Evolutionary conservation across 805 yeast genomes (phyloP).

Genomic region (Pichia ethanolica): DNA sequence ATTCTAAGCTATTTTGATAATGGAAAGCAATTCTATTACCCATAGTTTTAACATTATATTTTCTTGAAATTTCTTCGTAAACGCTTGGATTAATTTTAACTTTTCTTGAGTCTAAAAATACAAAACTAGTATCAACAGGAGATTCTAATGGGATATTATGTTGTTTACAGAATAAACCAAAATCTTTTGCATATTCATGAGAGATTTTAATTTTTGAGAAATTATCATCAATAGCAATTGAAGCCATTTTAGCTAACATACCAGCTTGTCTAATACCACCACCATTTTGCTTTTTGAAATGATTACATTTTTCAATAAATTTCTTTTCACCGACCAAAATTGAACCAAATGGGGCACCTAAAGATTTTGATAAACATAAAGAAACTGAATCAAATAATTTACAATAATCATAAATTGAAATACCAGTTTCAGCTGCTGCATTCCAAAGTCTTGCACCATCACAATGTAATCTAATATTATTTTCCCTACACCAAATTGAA

Average conservation of each 20-base stretch:
- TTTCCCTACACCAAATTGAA: constrained; percentile 56
- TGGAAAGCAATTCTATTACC: constrained; percentile 82
- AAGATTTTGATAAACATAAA: constrained; percentile 80
- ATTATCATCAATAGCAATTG: constrained; percentile 64
- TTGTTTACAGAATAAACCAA: constrained; percentile 42
- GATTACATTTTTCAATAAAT: constrained; percentile 64
- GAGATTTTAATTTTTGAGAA: constrained; percentile 46
- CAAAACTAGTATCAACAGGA: constrained; percentile 81
- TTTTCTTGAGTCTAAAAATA: constrained; percentile 55
- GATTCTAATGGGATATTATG: constrained; percentile 52
- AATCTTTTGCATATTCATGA: constrained; percentile 43
- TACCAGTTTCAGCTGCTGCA: constrained; percentile 68
- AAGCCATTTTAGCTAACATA: constrained; percentile 71
- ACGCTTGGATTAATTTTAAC: constrained; percentile 48
- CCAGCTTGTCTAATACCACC: constrained; percentile 93
- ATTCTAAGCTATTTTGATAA: constrained; percentile 49
- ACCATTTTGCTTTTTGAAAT: constrained; percentile 86
- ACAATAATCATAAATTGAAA: constrained; percentile 64
- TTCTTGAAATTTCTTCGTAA: constrained; percentile 32
- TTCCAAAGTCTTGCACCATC: constrained; percentile 95
- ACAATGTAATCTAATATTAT: constrained; percentile 60
- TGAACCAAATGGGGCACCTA: constrained; percentile 93
- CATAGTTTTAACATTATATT: constrained; percentile 55
- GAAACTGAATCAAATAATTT: constrained; percentile 78
- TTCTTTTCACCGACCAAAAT: constrained; percentile 62